These are phyloP conservation scores for Eucalyptus marginata DNA, from an alignment of 345 rosid species.

Conservation along the genomic window DNA sequence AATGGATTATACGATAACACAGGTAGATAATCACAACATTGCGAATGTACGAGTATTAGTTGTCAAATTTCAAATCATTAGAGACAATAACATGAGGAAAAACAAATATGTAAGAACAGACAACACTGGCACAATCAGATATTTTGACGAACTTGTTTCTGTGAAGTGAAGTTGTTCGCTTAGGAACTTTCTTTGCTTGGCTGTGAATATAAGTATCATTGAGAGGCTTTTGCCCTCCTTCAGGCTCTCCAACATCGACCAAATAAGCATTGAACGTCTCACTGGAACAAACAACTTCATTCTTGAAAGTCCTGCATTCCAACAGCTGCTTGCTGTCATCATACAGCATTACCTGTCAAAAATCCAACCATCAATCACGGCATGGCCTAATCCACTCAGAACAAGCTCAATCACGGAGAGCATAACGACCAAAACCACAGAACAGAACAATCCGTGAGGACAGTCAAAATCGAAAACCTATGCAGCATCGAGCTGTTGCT, in stretches of 20 bases:
- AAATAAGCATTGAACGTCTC: constrained; percentile 44
- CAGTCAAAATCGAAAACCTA: not conserved
- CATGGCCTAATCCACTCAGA: not conserved
- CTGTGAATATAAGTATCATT: not conserved
- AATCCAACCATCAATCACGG: not conserved
- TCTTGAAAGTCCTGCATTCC: constrained; percentile 53
- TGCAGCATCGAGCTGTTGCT: not conserved
- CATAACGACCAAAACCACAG: not conserved
- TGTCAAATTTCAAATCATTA: not conserved
- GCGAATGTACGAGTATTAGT: not conserved
- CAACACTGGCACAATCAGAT: constrained; percentile 25
- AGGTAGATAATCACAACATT: not conserved
- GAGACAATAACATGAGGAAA: not conserved
- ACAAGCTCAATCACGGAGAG: not conserved
- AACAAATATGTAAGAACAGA: not conserved
- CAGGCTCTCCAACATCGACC: constrained; percentile 58
- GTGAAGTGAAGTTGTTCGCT: not conserved
- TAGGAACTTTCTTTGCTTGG: not conserved
- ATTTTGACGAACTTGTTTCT: constrained; percentile 21
- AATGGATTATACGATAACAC: not conserved
- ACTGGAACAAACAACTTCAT: constrained; percentile 35
- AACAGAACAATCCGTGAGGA: not conserved
- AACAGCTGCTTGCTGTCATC: constrained; percentile 60
- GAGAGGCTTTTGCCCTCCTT: constrained; percentile 6
- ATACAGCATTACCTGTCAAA: constrained; percentile 45